Base-by-base conservation (phyloP, 768 basidiomycete species). In the Glaciozyma antarctica region DNA sequence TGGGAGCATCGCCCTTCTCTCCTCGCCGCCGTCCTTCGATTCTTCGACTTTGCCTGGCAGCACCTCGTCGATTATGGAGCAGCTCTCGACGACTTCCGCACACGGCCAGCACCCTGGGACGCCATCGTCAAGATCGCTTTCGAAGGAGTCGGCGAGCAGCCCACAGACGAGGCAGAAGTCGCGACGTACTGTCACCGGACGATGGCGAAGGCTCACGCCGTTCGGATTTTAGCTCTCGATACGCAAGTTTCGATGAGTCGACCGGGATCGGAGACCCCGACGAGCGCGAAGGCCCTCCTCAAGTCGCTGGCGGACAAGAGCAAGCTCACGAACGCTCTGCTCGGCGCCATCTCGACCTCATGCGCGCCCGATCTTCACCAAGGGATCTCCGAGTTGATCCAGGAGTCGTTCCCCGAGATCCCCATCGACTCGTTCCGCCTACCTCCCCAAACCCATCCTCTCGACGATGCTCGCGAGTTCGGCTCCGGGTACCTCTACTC, bases 401-500 rank as follows among this genome's bases (percentile, higher is more conserved):
- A 80, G 26, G 72, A 72, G 1, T 73, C 80, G 19, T 87, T 87
- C 74, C 81, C 82, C 1, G 82, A 82, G 0, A 79, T 94, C 57
- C 78, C 80, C 3, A 75, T 91, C 38, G 82, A 85, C 47, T 83
- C 86, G 38, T 77, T 92, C 28, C 83, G 82, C 58, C 79, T 80
- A 0, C 83, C 84, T 43, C 82, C 82, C n/a, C 82, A 85, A 1
- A 62, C 82, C 5, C 68, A 67, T 45, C 67, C 71, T 22, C 63
- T 72, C 58, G 68, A 69, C 17, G 79, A 81, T 4, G 83, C 88
- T 66, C 85, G 90, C 52, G 84, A 86, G 48, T 88, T 86, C 67
- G 92, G 93, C 0, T 85, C 88, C 59, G 80, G 82, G 60, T 97
- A 90, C 72, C 77, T 84, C 9, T 94, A 90, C 76, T 85, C 87